These are phyloP conservation scores for Abrus precatorius DNA, from an alignment of 306 rosid genomes.

Conservation along the genomic window DNA sequence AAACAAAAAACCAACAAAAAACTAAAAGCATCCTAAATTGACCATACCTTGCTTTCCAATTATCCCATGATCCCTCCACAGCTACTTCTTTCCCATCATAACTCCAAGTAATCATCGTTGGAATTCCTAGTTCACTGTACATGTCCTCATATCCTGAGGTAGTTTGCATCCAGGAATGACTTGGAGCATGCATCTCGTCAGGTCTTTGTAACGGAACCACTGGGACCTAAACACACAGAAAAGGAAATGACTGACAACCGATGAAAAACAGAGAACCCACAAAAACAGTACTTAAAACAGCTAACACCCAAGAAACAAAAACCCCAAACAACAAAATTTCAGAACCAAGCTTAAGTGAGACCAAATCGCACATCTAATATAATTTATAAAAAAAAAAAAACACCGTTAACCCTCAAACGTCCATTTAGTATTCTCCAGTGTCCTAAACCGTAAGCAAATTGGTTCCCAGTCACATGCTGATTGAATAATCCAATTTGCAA, in stretches of 20 bases:
- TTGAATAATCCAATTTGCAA: too few species aligned
- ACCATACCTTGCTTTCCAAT: constrained; percentile 87
- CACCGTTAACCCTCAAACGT: constrained; percentile 14
- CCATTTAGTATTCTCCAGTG: constrained; percentile 27
- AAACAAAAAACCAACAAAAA: not conserved
- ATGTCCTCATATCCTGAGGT: constrained; percentile 72
- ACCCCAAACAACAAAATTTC: constrained; percentile 37
- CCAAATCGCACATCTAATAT: constrained; percentile 22
- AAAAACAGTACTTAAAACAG: constrained; percentile 13
- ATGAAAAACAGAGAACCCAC: constrained; percentile 28
- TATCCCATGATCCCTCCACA: constrained; percentile 98
- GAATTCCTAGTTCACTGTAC: constrained; percentile 80
- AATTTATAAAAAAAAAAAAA: not conserved
- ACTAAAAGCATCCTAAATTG: not conserved
- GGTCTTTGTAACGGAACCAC: constrained; percentile 88
- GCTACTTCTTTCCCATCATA: constrained; percentile 88
- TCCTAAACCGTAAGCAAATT: constrained; percentile 41
- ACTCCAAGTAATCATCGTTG: constrained; percentile 96
- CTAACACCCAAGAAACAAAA: constrained; percentile 25
- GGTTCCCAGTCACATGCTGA: constrained; percentile 20
- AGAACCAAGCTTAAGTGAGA: constrained; percentile 31
- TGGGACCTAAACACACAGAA: constrained; percentile 68
- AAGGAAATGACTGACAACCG: constrained; percentile 10
- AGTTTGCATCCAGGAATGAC: constrained; percentile 78
- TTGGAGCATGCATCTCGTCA: constrained; percentile 79